These are phyloP conservation scores for Alternaria novae-zelandiae DNA, from an alignment of 2,329 filamentous ascomycete genomes.

Conservation along the genomic window DNA sequence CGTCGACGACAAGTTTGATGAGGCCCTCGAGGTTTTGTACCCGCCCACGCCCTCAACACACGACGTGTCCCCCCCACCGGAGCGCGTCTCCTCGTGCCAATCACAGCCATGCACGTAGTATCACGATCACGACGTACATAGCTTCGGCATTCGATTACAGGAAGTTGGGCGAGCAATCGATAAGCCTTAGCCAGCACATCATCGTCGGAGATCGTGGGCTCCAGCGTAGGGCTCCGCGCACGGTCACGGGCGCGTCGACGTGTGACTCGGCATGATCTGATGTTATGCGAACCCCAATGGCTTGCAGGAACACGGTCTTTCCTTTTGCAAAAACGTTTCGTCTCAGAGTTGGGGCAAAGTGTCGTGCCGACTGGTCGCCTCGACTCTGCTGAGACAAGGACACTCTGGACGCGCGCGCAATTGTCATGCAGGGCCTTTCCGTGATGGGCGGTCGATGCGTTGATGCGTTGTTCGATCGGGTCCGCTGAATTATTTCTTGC, in stretches of 20 bases:
- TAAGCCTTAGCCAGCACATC: background rate
- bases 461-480: slow-evolving; percentile 16
- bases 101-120: slow-evolving; percentile 25
- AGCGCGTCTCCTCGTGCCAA: slow-evolving; percentile 8
- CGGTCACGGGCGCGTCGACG: slow-evolving; percentile 11
- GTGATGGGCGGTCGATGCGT: slow-evolving; percentile 8
- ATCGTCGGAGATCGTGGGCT: background rate
- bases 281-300: slow-evolving; percentile 26
- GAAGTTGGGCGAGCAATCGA: slow-evolving; percentile 1
- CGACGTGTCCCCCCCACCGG: background rate
- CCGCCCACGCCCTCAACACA: slow-evolving; percentile 5
- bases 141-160: background rate
- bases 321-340: slow-evolving; percentile 20
- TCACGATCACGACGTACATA: slow-evolving; percentile 17
- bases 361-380: background rate
- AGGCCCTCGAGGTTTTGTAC: background rate
- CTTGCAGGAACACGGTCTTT: slow-evolving; percentile 19
- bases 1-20: background rate
- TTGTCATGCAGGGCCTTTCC: slow-evolving; percentile 17
- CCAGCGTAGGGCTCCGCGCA: background rate
- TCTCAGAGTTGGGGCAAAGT: slow-evolving; percentile 10
- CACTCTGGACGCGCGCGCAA: background rate
- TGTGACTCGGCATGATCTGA: slow-evolving; percentile 21
- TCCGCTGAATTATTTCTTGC: slow-evolving; percentile 4
- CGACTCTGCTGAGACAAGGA: background rate